Base-by-base conservation (phyloP, 2,329 filamentous ascomycete species). In the Aspergillus versicolor region DNA sequence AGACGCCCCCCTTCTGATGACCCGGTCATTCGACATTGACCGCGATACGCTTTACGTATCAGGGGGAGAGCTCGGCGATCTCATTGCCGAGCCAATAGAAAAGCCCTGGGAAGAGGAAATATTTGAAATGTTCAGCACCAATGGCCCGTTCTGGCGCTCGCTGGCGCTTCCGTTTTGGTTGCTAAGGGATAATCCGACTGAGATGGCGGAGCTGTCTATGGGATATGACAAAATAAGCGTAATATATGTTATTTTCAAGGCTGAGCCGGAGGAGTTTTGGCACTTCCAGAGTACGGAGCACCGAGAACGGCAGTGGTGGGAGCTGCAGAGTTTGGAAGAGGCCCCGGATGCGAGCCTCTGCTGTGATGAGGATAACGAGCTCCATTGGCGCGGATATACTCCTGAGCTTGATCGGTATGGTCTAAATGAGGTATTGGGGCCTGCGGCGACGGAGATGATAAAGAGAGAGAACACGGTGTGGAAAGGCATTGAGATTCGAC, bases 71-170 rank as follows among this genome's bases (percentile, higher is more conserved):
- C 15, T 5, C 12, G 5, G 4, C 13, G 2, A 5, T 5, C 15
- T 37, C 15, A n/a, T 37, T 9, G 2, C 12, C 4, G 34, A 37
- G 12, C 34, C 34, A 2, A 3, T 4, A 8, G 27, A 30, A 30
- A 4, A 4, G 9, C 27, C 27, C 27, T 30, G 2, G 2, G 27
- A 30, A 2, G 27, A 8, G 3, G 9, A 4, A 11, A 4, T 11
- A 8, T 4, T 3, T 11, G 3, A 4, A 4, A 1, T 4, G 9
- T 30, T 4, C 9, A 11, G 0, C 8, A 2, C 8, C 27, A 1
- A 4, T 30, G 27, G 27, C 27, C 27, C 27, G 19, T 19, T 19
- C 19, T 19, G 19, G 19, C 19, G 19, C 19, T 19, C 19, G 19
- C 19, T 19, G 19, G 19, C 19, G 19, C 19, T 19, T 19, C 19